These are phyloP conservation scores for Thalassiosira sp. DNA, from an alignment of 352 stramenopile species.

Conservation along the genomic window DNA sequence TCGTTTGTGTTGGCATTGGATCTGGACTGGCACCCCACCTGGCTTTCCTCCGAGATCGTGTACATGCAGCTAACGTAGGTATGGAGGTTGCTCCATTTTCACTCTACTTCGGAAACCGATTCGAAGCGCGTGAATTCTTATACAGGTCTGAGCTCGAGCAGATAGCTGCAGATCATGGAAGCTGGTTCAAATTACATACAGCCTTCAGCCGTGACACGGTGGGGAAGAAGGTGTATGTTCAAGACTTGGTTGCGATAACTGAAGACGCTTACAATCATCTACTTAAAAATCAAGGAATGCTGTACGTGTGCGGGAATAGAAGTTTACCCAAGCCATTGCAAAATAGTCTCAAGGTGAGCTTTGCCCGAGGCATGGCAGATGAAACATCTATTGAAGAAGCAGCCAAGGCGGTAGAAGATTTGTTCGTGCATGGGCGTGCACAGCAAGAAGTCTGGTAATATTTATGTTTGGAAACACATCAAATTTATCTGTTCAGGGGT, in stretches of 20 bases:
- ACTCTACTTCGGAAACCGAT: conserved; percentile 73
- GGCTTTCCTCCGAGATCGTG: conserved; percentile 63
- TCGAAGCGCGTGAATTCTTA: conserved; percentile 58
- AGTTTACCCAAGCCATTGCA: conserved; percentile 65
- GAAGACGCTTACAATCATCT: conserved; percentile 60
- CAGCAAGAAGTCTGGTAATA: conserved; percentile 53
- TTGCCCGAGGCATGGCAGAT: conserved; percentile 46
- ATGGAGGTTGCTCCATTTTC: conserved; percentile 64
- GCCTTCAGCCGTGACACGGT: conserved; percentile 65
- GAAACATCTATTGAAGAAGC: conserved; percentile 36
- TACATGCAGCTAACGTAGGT: conserved; percentile 51
- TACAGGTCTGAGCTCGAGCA: conserved; percentile 58
- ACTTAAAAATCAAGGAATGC: conserved; percentile 50
- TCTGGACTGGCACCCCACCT: conserved; percentile 66
- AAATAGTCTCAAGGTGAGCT: conserved; percentile 51
- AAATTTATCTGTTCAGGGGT: too few relatives aligned
- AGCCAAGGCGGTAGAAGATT: conserved; percentile 56
- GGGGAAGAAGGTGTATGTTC: conserved; percentile 72
- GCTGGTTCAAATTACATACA: conserved; percentile 70
- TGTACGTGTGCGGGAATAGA: conserved; percentile 74
- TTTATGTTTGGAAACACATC: too few relatives aligned
- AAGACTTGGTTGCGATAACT: conserved; percentile 70
- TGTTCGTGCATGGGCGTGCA: conserved; percentile 44
- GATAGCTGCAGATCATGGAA: conserved; percentile 51
- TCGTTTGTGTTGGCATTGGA: conserved; percentile 72